A percentile compares a stretch with the other conserved stretches of the same genome.
Conservation (phyloP, 1,139 yeast species). For the Diutina rugosa region DNA sequence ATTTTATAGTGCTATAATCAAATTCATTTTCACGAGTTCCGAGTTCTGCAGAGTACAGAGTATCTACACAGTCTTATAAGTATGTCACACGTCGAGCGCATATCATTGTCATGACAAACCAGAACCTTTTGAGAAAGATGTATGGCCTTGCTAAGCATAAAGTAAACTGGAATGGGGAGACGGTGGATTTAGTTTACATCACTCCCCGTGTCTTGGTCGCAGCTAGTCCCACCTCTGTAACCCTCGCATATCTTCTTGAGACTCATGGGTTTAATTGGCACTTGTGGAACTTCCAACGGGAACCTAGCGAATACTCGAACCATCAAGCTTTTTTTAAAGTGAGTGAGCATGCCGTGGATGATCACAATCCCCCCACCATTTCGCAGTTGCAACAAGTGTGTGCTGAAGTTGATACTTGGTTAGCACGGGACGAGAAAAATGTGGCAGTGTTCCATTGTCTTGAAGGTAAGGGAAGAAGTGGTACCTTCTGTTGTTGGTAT, state of each 20-base stretch:
- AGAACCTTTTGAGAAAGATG: not conserved
- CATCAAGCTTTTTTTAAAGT: not conserved
- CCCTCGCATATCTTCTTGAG: not conserved
- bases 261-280: not conserved
- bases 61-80: not conserved
- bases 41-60: not conserved
- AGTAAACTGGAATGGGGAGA: not conserved
- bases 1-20: too few species aligned
- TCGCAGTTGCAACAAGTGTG: not conserved
- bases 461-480: constrained; percentile 2
- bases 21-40: too few species aligned
- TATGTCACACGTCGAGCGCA: not conserved
- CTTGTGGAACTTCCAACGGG: not conserved
- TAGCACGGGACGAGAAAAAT: not conserved
- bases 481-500: constrained; percentile 1
- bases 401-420: not conserved
- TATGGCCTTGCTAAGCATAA: not conserved
- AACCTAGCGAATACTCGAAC: not conserved
- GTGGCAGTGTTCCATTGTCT: not conserved
- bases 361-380: not conserved
- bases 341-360: not conserved
- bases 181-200: not conserved
- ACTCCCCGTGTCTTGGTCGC: not conserved
- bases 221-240: not conserved
- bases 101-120: not conserved